These are phyloP conservation scores for Nicotiana obtusifolia DNA, from an alignment of 257 asterid genomes.

Conservation along the genomic window DNA sequence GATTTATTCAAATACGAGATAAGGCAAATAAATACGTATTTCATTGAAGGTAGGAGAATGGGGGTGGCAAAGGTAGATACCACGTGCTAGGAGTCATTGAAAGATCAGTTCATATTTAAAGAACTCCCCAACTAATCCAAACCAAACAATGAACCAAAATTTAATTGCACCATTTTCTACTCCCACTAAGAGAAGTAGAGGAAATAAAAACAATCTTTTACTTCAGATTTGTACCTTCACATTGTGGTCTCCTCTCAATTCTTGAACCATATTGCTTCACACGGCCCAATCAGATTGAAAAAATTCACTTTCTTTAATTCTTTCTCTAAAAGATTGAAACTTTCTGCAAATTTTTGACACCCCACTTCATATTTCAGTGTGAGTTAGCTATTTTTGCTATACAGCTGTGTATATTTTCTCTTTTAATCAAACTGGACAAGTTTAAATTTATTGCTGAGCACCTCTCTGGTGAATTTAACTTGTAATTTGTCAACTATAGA, in stretches of 20 bases:
- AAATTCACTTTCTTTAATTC: not conserved
- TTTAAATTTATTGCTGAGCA: not conserved
- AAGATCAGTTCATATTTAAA: not conserved
- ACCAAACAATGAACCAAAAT: slow-evolving; percentile 3
- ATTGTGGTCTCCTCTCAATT: not conserved
- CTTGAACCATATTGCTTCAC: not conserved
- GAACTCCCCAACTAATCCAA: slow-evolving; percentile 5
- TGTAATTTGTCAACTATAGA: not conserved
- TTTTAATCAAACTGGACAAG: not conserved
- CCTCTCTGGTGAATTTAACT: not conserved
- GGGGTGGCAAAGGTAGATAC: not conserved
- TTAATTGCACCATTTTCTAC: not conserved
- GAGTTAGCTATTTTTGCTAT: not conserved
- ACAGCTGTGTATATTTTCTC: not conserved
- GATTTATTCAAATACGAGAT: too few relatives aligned
- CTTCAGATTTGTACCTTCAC: not conserved
- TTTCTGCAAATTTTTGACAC: not conserved
- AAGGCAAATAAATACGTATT: too few relatives aligned
- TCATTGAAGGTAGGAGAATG: not conserved
- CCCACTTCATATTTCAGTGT: not conserved
- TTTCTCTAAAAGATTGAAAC: not conserved
- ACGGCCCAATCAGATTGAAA: not conserved
- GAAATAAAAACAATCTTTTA: not conserved
- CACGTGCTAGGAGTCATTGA: slow-evolving; percentile 6
- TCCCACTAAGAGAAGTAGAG: not conserved